These are phyloP conservation scores for Castanospermum australe DNA, from an alignment of 306 rosid species.

Conservation along the genomic window DNA sequence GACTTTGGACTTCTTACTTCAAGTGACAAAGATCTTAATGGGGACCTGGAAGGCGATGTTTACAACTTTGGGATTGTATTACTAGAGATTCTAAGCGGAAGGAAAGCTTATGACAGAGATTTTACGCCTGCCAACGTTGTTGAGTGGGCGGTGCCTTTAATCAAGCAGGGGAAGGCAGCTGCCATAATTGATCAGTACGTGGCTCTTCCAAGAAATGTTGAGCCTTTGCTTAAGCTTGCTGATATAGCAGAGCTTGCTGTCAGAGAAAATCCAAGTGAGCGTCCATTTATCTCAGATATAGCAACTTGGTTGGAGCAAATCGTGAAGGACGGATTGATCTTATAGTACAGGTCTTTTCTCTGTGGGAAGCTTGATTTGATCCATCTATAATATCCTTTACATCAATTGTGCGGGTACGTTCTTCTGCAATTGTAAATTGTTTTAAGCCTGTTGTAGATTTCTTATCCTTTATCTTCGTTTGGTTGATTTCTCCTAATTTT, in stretches of 20 bases:
- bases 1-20: conserved; percentile 75
- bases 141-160: conserved; percentile 87
- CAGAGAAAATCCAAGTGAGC: conserved; percentile 54
- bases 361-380: conserved; percentile 14
- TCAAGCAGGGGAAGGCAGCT: conserved; percentile 79
- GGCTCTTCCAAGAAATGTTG: conserved; percentile 77
- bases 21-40: conserved; percentile 48
- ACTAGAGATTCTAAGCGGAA: conserved; percentile 85
- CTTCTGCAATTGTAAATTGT: conserved; percentile 56
- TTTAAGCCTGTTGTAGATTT: conserved; percentile 49
- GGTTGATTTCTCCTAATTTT: conserved; percentile 31
- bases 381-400: not conserved
- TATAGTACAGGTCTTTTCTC: conserved; percentile 25
- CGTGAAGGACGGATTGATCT: conserved; percentile 74
- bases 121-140: conserved; percentile 57
- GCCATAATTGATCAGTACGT: conserved; percentile 56
- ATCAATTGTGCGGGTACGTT: conserved; percentile 26
- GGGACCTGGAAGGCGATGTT: conserved; percentile 62
- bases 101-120: conserved; percentile 78
- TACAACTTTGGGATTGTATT: conserved; percentile 72
- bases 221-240: conserved; percentile 82
- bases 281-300: conserved; percentile 66
- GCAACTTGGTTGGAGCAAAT: conserved; percentile 84
- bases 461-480: conserved; percentile 9
- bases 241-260: conserved; percentile 74